Base-by-base conservation (phyloP, 306 rosid genomes). In the Elaeagnus macrophylla region DNA sequence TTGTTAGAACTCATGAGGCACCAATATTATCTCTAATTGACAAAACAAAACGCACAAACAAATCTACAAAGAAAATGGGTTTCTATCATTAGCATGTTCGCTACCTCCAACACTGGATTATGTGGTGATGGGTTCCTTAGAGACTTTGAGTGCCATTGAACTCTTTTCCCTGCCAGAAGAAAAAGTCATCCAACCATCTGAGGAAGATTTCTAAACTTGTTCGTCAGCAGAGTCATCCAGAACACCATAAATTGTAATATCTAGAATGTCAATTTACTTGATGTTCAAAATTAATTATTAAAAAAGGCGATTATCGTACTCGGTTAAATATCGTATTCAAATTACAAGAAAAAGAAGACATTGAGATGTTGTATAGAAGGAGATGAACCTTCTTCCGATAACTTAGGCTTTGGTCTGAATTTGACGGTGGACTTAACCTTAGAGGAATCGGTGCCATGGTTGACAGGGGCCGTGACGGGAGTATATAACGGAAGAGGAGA, bases 401-500 rank as follows among this genome's bases (percentile, higher is more conserved):
- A 53, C 32, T 54, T 12, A 43, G 44, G 18, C 68, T 64, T 68
- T 20, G 78, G 55, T 19, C n/a, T 68, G 7, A 51, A 39, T 8
- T 77, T 51, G 51, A 40, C 60, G 20, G 54, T 38, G 17, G 43
- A 43, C 14, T 68, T 72, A 37, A 48, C 48, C 54, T 56, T 39
- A 0, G n/a, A 39, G 13, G 69, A 45, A 17, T 75, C 73, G 17
- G 52, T 67, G 6, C 55, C 64, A 25, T 65, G 51, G 66, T 51
- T 63, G 35, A 73, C 18, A 51, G 83, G 54, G 6, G 64, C 44
- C 8, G 50, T 66, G 15, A 46, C 50, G 7, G 82, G 81, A 46
- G 97, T 79, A 0, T 87, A 72, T 55, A 79, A 65, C 18, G 85
- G 72, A 32, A 78, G 96, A 48, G 94, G 87, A 5, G 90, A 81